These are phyloP conservation scores for Alternaria rosae DNA, from an alignment of 2,329 filamentous ascomycete species.

Conservation along the genomic window DNA sequence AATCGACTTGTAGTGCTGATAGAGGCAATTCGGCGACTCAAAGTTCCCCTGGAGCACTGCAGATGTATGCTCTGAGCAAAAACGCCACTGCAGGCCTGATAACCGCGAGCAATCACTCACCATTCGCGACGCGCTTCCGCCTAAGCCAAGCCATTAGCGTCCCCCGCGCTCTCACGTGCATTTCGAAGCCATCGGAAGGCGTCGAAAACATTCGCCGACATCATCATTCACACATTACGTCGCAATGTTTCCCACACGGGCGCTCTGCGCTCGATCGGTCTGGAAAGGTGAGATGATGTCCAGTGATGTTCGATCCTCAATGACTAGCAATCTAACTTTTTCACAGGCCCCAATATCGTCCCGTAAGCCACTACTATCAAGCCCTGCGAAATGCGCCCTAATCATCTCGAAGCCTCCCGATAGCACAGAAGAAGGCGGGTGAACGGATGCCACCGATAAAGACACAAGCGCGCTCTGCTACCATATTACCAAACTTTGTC, in stretches of 20 bases:
- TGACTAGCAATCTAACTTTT: constrained; percentile 54
- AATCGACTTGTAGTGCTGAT: neutral
- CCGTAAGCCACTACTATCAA: constrained; percentile 61
- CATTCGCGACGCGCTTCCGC: constrained; percentile 41
- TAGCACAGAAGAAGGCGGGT: constrained; percentile 66
- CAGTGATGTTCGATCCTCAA: constrained; percentile 48
- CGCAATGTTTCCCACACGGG: constrained; percentile 73
- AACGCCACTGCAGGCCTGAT: neutral
- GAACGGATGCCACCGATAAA: constrained; percentile 75
- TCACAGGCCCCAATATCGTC: constrained; percentile 72
- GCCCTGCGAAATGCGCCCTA: constrained; percentile 18
- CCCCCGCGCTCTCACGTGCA: constrained; percentile 38
- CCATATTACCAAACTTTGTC: constrained; percentile 91
- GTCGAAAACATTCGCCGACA: constrained; percentile 33
- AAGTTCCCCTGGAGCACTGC: neutral
- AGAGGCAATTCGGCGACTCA: neutral
- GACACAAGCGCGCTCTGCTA: constrained; percentile 86
- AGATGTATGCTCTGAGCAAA: neutral
- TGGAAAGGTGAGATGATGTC: constrained; percentile 78
- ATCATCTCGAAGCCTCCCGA: constrained; percentile 63
- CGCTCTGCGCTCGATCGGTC: constrained; percentile 72
- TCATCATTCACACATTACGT: constrained; percentile 34
- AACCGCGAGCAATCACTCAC: constrained; percentile 2
- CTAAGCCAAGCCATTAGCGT: constrained; percentile 34
- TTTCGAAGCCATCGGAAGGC: constrained; percentile 22